phyloP scores from a whole-genome alignment of 768 basidiomycete genomes.

The Ramaria sp. region DNA sequence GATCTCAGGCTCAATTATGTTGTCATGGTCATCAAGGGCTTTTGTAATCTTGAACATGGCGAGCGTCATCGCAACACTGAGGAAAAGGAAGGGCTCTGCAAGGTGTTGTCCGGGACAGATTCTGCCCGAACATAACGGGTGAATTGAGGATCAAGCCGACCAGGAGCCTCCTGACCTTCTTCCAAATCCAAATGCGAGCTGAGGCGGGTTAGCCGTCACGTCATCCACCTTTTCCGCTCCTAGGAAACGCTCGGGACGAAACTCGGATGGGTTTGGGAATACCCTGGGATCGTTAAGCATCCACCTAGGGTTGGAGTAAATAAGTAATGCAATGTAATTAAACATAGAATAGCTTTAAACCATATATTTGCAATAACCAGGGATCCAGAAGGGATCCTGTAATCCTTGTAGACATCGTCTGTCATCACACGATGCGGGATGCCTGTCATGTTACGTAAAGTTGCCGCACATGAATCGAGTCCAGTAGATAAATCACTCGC shows the following conservation, averaged over 20 bases:
- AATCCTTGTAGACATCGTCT: too few species aligned
- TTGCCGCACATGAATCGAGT: too few species aligned
- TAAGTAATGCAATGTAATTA: too few species aligned
- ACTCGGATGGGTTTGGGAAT: too few species aligned
- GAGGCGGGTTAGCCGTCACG: not conserved
- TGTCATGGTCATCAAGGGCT: slow-evolving; percentile 25
- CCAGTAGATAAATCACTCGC: too few species aligned
- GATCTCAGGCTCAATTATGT: not conserved
- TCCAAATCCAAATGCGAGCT: not conserved
- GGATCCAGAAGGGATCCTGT: too few species aligned
- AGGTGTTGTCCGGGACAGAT: slow-evolving; percentile 33
- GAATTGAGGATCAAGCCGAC: not conserved
- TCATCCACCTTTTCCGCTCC: not conserved
- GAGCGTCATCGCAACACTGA: slow-evolving; percentile 11
- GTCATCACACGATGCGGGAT: too few species aligned
- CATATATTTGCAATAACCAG: too few species aligned
- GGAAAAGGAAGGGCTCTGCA: slow-evolving; percentile 27
- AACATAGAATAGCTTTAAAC: too few species aligned
- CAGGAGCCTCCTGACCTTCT: not conserved
- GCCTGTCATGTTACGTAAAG: too few species aligned
- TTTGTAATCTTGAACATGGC: slow-evolving; percentile 27
- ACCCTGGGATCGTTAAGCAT: too few species aligned
- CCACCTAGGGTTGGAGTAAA: too few species aligned
- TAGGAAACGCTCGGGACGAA: slow-evolving; percentile 16
- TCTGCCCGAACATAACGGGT: not conserved